Conservation (phyloP, 495 filamentous ascomycete species). For the Ramalina peruviana region DNA sequence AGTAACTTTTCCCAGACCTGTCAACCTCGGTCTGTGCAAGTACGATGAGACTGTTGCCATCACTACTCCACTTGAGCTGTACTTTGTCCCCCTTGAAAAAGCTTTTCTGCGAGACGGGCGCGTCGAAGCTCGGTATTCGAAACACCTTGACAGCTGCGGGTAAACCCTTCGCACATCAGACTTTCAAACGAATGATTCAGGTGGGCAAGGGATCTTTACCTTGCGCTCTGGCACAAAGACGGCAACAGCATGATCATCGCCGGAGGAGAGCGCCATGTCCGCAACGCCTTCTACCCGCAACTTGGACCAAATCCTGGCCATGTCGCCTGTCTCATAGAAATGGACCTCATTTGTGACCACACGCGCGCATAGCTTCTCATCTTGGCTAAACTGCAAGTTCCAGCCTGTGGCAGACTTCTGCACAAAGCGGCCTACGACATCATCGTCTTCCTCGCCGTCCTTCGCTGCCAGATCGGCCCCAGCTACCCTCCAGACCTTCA, state of each 20-base stretch:
- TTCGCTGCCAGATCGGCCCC: slow-evolving; percentile 24
- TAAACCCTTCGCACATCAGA: slow-evolving; percentile 46
- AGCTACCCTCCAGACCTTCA: slow-evolving; percentile 85
- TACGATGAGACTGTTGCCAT: slow-evolving; percentile 82
- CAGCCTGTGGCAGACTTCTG: slow-evolving; percentile 91
- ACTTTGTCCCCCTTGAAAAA: slow-evolving; percentile 99
- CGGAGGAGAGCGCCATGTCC: slow-evolving; percentile 81
- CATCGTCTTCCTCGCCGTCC: slow-evolving; percentile 36
- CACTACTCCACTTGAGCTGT: slow-evolving; percentile 89
- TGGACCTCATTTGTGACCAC: slow-evolving; percentile 94
- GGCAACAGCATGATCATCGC: slow-evolving; percentile 76
- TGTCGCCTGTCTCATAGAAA: slow-evolving; percentile 78
- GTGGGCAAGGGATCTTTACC: slow-evolving; percentile 30
- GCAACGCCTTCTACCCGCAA: slow-evolving; percentile 80
- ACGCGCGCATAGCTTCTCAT: slow-evolving; percentile 85
- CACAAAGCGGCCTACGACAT: slow-evolving; percentile 75
- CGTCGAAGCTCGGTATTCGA: slow-evolving; percentile 71
- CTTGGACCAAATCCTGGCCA: slow-evolving; percentile 85
- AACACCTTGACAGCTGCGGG: slow-evolving; percentile 89
- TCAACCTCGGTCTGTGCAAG: slow-evolving; percentile 97
- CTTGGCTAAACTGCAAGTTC: slow-evolving; percentile 92
- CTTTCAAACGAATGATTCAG: not conserved
- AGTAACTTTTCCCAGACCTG: slow-evolving; percentile 95
- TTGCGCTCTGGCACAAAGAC: slow-evolving; percentile 93
- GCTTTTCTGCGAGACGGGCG: slow-evolving; percentile 83